Evolutionary conservation across 1,284 basidiomycete genomes (phyloP), one percentile per base, ranked within the genome.

Genomic region (Pholiota adiposa): DNA sequence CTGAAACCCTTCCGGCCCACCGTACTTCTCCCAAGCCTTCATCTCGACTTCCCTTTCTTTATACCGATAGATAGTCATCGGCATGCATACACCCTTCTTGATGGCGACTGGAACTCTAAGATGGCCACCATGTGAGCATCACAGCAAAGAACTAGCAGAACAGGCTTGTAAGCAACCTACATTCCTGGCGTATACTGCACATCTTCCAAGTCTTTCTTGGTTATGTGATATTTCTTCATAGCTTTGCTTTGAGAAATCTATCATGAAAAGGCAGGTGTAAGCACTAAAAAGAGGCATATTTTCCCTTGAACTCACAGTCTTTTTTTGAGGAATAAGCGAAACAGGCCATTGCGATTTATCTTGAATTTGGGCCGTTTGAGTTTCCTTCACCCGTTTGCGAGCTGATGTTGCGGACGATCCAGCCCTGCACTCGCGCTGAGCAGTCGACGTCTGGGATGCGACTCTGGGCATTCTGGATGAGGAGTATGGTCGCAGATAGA

Each of bases 41-140:
- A 40, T 40, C 36, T 52, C 51, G 4, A 52, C 51, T 8, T 40
- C 21, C n/a, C 29, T 52, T 41, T 55, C 54, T 5, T 29, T 46
- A 43, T 48, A 55, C 7, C 25, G 11, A 3, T 54, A 29, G 19
- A 25, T 38, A 11, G 51, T n/a, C 18, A 5, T 34, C 14, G 23
- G n/a, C n/a, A 14, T 18, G 6, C n/a, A n/a, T n/a, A n/a, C n/a
- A n/a, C n/a, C n/a, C n/a, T n/a, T n/a, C n/a, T n/a, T n/a, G n/a
- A n/a, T n/a, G n/a, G n/a, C n/a, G n/a, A n/a, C n/a, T n/a, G n/a
- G n/a, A n/a, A n/a, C n/a, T n/a, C n/a, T n/a, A n/a, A n/a, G n/a
- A n/a, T n/a, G n/a, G n/a, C n/a, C n/a, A n/a, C n/a, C n/a, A n/a
- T n/a, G n/a, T n/a, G n/a, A n/a, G n/a, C n/a, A n/a, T n/a, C n/a